Conservation (phyloP, 75 land plant species). For the Sequoiadendron giganteum region DNA sequence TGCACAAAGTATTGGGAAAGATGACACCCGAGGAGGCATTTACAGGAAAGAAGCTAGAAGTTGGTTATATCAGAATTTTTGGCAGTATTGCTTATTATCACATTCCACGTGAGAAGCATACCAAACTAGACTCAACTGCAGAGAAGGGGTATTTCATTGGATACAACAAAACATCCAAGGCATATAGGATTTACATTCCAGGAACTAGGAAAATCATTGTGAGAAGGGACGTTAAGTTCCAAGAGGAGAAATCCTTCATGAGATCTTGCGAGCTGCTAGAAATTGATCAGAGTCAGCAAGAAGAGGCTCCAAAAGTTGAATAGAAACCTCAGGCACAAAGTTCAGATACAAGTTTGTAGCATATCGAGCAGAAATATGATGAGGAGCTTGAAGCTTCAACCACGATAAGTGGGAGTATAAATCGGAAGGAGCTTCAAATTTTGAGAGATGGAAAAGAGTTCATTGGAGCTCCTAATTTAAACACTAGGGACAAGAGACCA, state of each 20-base stretch:
- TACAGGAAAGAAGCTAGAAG: no score
- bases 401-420: neutral
- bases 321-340: no score
- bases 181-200: no score
- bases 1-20: no score
- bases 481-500: neutral
- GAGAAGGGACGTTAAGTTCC: neutral
- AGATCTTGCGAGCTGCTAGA: neutral
- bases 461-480: neutral
- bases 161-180: no score
- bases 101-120: neutral
- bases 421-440: neutral
- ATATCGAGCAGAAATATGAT: neutral
- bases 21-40: no score
- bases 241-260: no score
- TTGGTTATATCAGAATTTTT: no score
- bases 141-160: no score
- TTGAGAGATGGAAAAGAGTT: neutral
- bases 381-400: neutral
- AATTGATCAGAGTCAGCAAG: neutral
- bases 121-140: no score
- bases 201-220: neutral
- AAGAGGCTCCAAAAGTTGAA: no score
- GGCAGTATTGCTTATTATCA: neutral
- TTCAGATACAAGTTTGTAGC: neutral